Evolutionary conservation across 2,329 filamentous ascomycete species (phyloP), one percentile per base, ranked within the genome.

Genomic region (Fusarium newnesense): DNA sequence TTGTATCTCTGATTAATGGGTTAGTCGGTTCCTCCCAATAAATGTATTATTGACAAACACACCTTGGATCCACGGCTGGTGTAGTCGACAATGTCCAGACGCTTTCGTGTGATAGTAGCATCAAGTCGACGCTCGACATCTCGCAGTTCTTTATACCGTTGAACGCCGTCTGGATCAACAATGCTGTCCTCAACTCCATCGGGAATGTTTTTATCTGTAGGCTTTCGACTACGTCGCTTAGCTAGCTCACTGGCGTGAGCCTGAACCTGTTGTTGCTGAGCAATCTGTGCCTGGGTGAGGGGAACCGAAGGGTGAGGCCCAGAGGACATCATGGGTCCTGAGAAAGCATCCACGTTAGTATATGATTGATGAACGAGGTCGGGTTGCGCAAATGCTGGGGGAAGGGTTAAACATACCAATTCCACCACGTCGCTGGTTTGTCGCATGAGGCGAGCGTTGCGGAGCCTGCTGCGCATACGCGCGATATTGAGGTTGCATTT

Each of bases 151-250:
- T 91, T 92, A 84, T 99, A 99, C 76, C 94, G 89, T 79, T 92
- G 87, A 49, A 93, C 94, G 43, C 93, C 92, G 81, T 97, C 93
- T 71, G 93, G 69, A 52, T 84, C 94, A 73, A 97, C 90, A 69
- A 94, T 90, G 72, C 93, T 89, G 53, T 94, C 91, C 76, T 97
- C 95, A 49, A 97, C 88, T 63, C 94, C 95, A 73, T 98, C 95
- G 43, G 96, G 95, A 32, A 99, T 91, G 77, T 94, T 96, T 87
- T 94, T 97, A 83, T 99, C 96, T 66, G 95, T 98, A 3, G 96
- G 96, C 83, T 96, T 97, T 80, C 92, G 91, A 79, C 94, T 94
- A 76, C 94, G 91, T 69, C 95, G 91, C 82, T 95, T 94, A 50
- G 93, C 91, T 72, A 90, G 87, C 80, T 94, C 92, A 75, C 86